Base-by-base conservation (phyloP, 2,329 filamentous ascomycete species). In the Colletotrichum plurivorum region DNA sequence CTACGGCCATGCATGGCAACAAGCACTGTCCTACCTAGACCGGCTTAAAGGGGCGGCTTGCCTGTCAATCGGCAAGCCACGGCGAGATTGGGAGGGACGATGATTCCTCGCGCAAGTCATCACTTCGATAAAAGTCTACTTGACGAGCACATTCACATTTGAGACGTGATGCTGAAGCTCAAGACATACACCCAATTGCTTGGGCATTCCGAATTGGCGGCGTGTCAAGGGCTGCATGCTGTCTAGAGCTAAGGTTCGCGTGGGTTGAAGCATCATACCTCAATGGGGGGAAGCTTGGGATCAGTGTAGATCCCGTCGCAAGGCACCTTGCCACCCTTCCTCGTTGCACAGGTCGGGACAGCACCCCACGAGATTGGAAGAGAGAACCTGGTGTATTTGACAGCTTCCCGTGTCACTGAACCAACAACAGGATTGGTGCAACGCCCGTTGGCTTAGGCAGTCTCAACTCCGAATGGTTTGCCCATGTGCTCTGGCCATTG, bases 401-500 rank as follows among this genome's bases (percentile, higher is more conserved):
- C 43, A 60, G 45, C 22, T 55, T 69, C 67, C 56, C 55, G 67
- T 69, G 67, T 49, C 36, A 46, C 41, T 57, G 36, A 45, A 25
- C 67, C 52, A 18, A 48, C 51, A 67, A 46, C 10, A 66, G 62
- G 64, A 70, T 68, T 70, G 67, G 58, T 46, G 58, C 57, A 66
- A 71, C 65, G 52, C 66, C 58, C 41, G 48, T 62, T 61, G 54
- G 53, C 52, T 61, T 57, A 56, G 58, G 25, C 31, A 15, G 22
- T 41, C 5, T 46, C 49, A 25, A 54, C 67, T 56, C 71, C 65
- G 70, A 46, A 70, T 70, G 69, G 49, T 53, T 73, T 71, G 60
- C 59, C 71, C 81, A 83, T 83, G 82, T 83, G 82, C 77, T 75
- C 75, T 76, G 82, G 78, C 74, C 75, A 83, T 83, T 83, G 82